Evolutionary conservation across 495 filamentous ascomycete species (phyloP), one percentile per base, ranked within the genome.

Genomic region (Durotheca rogersii): DNA sequence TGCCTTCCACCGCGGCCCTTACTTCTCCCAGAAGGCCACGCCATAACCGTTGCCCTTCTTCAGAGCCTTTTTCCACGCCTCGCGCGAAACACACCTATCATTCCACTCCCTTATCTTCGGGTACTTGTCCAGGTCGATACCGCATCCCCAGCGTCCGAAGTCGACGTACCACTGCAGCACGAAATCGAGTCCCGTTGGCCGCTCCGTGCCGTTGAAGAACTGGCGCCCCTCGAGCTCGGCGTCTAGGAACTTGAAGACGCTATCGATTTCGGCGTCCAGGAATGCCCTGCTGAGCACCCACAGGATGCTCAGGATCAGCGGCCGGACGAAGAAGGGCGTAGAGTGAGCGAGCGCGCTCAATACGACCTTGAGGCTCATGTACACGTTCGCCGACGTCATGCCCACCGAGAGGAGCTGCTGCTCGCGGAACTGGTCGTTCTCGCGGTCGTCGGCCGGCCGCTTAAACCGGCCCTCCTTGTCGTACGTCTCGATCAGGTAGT

Each of bases 11-110:
- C n/a, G n/a, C n/a, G n/a, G n/a, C 6, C 15, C 15, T 7, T 10
- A 4, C 3, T 16, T 16, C 29, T 16, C 10, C 41, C 30, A 43
- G 17, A 53, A 39, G 5, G 23, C 15, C 34, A 61, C 31, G 48
- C 64, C 31, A 56, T 67, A 67, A 27, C 48, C 64, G 39, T 56
- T 53, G 21, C 56, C 60, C 62, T 67, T 69, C 60, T 65, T 57
- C 45, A 66, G 27, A 21, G 60, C 51, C 57, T 53, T 60, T 51
- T 62, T 48, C 41, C 53, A 67, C 34, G 59, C 62, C 1, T 51
- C 48, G 27, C 65, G 39, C 2, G 10, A 40, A 40, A 49, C 38
- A 34, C 51, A 47, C 25, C 62, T 57, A 21, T 40, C 41, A 35
- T 56, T 48, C 31, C 55, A 67, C 27, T 15, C 51, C 48, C 58